These are phyloP conservation scores for Mycena filopes DNA, from an alignment of 768 basidiomycete species.

Conservation along the genomic window DNA sequence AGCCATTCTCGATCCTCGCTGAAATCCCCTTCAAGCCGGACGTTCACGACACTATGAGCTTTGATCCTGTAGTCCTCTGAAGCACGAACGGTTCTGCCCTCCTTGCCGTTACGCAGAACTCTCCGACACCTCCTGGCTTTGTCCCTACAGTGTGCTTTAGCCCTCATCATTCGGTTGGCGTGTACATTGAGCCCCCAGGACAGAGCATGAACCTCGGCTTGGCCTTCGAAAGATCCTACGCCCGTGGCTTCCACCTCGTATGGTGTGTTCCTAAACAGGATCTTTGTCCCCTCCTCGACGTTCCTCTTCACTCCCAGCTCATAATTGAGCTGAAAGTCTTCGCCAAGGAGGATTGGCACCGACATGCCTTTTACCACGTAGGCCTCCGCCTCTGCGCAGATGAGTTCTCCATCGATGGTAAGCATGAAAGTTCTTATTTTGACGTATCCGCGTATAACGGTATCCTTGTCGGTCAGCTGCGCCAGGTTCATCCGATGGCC, in stretches of 20 bases:
- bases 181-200: neutral
- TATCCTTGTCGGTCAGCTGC: neutral
- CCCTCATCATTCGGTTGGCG: neutral
- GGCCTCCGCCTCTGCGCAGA: neutral
- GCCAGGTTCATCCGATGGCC: conserved; percentile 1
- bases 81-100: neutral
- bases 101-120: neutral
- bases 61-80: neutral
- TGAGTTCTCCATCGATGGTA: neutral
- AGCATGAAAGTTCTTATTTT: neutral
- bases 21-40: neutral
- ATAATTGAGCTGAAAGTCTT: conserved; percentile 6
- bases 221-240: neutral
- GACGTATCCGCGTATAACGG: neutral
- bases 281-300: neutral
- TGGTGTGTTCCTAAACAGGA: neutral
- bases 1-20: conserved; percentile 1
- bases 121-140: neutral
- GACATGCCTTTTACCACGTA: conserved; percentile 6
- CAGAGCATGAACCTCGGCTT: neutral
- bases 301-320: neutral
- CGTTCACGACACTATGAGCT: neutral
- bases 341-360: neutral
- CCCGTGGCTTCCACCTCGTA: neutral
- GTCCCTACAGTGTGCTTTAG: neutral